These are phyloP conservation scores for Hypoxylon sp. DNA, from an alignment of 2,329 filamentous ascomycete species.

Conservation along the genomic window DNA sequence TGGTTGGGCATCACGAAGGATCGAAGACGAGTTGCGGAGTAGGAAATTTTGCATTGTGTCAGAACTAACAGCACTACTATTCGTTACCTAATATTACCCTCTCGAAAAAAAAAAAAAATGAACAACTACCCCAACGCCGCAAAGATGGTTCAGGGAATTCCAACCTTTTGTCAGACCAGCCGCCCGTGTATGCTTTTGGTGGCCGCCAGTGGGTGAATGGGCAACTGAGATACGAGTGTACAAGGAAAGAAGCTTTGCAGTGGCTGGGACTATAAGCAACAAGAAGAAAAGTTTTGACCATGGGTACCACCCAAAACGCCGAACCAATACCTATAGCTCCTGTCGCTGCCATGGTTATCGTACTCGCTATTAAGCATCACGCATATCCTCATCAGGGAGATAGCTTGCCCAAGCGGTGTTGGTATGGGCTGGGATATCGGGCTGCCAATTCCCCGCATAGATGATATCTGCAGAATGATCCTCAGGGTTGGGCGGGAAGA, in stretches of 20 bases:
- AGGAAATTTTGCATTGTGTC: conserved; percentile 8
- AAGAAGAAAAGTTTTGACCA: conserved; percentile 9
- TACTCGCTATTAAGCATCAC: conserved; percentile 4
- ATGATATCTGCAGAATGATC: conserved; percentile 33
- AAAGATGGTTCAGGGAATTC: conserved; percentile 5
- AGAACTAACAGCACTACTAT: conserved; percentile 2
- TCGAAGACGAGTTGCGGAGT: neutral
- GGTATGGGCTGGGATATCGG: conserved; percentile 36
- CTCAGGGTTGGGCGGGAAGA: conserved; percentile 7
- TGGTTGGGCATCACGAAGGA: conserved; percentile 21
- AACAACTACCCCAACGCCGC: conserved; percentile 21
- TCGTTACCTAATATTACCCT: conserved; percentile 12
- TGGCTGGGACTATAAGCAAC: conserved; percentile 5
- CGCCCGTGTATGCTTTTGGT: conserved; percentile 21
- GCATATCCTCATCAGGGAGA: conserved; percentile 45
- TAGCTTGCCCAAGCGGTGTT: neutral
- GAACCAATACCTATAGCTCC: neutral
- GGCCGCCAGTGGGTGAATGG: neutral
- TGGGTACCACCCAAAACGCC: conserved; percentile 18
- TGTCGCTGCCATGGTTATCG: conserved; percentile 1
- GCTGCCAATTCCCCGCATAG: conserved; percentile 27
- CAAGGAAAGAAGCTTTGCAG: neutral
- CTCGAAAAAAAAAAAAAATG: neutral
- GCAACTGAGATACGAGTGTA: neutral
- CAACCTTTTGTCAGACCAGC: conserved; percentile 16